phyloP scores from a whole-genome alignment of 2,329 filamentous ascomycete species.

The Fusarium hainanense region DNA sequence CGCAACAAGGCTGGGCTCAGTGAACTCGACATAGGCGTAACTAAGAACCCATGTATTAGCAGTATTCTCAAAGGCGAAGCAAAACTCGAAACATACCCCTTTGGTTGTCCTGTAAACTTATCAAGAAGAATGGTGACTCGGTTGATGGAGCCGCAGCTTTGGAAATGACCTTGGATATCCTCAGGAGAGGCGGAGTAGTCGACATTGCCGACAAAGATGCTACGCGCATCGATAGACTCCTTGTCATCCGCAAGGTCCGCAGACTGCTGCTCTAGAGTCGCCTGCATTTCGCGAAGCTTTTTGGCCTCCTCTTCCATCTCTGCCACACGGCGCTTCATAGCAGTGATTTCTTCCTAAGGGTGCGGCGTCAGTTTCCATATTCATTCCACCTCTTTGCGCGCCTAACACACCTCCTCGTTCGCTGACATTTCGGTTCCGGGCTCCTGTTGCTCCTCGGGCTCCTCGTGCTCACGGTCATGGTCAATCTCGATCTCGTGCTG shows the following conservation, averaged over 20 bases:
- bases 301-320: slow-evolving; percentile 93
- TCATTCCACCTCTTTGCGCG: slow-evolving; percentile 46
- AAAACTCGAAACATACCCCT: slow-evolving; percentile 74
- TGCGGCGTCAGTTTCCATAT: slow-evolving; percentile 49
- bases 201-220: slow-evolving; percentile 98
- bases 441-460: slow-evolving; percentile 47
- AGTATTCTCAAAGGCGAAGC: neutral
- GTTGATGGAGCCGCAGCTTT: slow-evolving; percentile 97
- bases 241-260: slow-evolving; percentile 90
- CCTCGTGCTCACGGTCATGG: slow-evolving; percentile 38
- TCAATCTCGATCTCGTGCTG: slow-evolving; percentile 46
- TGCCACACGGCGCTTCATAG: slow-evolving; percentile 86
- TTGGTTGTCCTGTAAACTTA: slow-evolving; percentile 99
- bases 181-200: slow-evolving; percentile 97
- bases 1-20: slow-evolving; percentile 90
- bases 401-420: slow-evolving; percentile 53
- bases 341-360: slow-evolving; percentile 79
- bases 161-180: slow-evolving; percentile 96
- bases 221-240: slow-evolving; percentile 93
- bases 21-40: slow-evolving; percentile 99
- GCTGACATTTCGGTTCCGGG: slow-evolving; percentile 47
- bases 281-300: slow-evolving; percentile 88
- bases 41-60: slow-evolving; percentile 59
- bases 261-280: slow-evolving; percentile 83
- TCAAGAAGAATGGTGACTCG: slow-evolving; percentile 96